Evolutionary conservation across 345 rosid genomes (phyloP).

Genomic region (Nasturtium officinale): DNA sequence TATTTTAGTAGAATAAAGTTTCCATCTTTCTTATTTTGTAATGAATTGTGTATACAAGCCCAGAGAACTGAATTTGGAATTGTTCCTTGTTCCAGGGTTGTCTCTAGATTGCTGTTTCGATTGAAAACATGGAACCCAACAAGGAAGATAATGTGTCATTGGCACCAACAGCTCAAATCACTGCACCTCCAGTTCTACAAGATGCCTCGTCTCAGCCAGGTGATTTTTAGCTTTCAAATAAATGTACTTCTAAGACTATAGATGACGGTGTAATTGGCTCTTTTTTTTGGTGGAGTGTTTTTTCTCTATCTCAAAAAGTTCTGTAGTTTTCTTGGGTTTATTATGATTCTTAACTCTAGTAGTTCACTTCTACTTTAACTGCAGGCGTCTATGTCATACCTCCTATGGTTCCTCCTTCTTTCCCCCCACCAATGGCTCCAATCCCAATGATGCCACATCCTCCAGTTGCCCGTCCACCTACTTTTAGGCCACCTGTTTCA

Average conservation of each 20-base stretch:
- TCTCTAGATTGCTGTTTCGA: conserved; percentile 15
- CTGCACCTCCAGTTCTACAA: conserved; percentile 41
- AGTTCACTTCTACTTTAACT: conserved; percentile 9
- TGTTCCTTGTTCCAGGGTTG: conserved; percentile 15
- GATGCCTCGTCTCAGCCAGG: conserved; percentile 40
- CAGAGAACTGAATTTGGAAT: conserved; percentile 13
- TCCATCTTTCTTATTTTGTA: not conserved
- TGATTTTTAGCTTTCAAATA: conserved; percentile 1
- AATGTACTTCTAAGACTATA: conserved; percentile 4
- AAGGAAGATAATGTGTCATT: conserved; percentile 51
- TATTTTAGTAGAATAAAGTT: not conserved
- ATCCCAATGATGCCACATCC: conserved; percentile 54
- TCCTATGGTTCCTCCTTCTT: conserved; percentile 43
- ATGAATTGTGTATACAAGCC: not conserved
- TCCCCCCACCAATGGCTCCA: conserved; percentile 64
- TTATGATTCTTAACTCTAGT: conserved; percentile 12
- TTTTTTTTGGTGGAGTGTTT: not conserved
- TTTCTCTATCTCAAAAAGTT: not conserved
- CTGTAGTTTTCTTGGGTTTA: not conserved
- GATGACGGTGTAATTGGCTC: not conserved
- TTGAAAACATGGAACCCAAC: conserved; percentile 58
- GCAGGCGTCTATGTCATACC: conserved; percentile 44
- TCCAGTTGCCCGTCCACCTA: conserved; percentile 59
- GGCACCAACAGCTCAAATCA: conserved; percentile 43
- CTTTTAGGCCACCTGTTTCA: conserved; percentile 54